Evolutionary conservation across 495 filamentous ascomycete genomes (phyloP), one percentile per base, ranked within the genome.

Genomic region (Choiromyces venosus): DNA sequence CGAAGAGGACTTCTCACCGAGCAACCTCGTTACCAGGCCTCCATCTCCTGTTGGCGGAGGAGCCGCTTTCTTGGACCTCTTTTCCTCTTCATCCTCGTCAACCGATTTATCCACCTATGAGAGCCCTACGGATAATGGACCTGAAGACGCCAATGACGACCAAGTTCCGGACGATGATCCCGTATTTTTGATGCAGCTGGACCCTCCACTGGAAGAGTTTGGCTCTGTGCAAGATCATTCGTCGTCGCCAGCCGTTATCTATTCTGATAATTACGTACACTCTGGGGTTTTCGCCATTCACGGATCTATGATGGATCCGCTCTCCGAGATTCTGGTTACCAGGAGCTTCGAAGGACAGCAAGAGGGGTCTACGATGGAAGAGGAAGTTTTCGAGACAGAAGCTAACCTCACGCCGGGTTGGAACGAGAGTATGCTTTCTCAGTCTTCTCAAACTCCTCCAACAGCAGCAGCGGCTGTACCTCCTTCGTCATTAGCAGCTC

Each of bases 361-460:
- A 66, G 75, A 69, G 66, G 39, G 75, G 52, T 29, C 70, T 36
- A 68, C 68, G 25, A 74, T 66, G 64, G 75, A 77, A 75, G 74
- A 73, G 68, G 75, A 77, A 25, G 39, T 71, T 76, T 37, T 77
- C 37, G 75, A 77, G 74, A 76, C 75, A 12, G 76, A 77, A 61
- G 66, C 69, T 44, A 77, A 64, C 40, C 68, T 61, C 52, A 52
- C 75, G 44, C 56, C 66, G 39, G 65, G 35, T 36, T 46, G 12
- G 65, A 65, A 72, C 46, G 70, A 76, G 76, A 77, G 75, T 77
- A 77, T 77, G 75, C 75, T 69, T 76, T 77, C 75, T 77, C 75
- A 77, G 61, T 76, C 74, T 77, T 72, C 74, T 56, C 75, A 73
- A 68, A 72, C 69, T 67, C 74, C 75, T 73, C 71, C 71, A 73